These are phyloP conservation scores for Barnettozyma vustinii DNA, from an alignment of 805 yeast genomes.

Conservation along the genomic window DNA sequence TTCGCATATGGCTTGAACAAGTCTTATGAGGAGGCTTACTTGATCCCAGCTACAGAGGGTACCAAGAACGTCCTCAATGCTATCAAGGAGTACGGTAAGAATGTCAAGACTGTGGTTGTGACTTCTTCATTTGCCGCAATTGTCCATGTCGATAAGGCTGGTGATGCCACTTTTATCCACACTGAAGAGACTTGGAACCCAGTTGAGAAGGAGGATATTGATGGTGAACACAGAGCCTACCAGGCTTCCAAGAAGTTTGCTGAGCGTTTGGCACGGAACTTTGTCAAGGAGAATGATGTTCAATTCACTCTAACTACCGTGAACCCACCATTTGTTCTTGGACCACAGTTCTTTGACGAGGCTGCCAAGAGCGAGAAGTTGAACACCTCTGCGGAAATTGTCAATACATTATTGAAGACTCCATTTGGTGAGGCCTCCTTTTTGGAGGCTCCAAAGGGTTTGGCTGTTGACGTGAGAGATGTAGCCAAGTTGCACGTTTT, in stretches of 20 bases:
- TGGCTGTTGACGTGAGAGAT: slow-evolving; percentile 39
- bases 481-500: slow-evolving; percentile 41
- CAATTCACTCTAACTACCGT: slow-evolving; percentile 41
- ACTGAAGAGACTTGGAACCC: slow-evolving; percentile 50
- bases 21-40: slow-evolving; percentile 42
- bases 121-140: slow-evolving; percentile 51
- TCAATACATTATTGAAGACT: slow-evolving; percentile 27
- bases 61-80: slow-evolving; percentile 49
- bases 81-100: slow-evolving; percentile 34
- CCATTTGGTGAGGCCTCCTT: slow-evolving; percentile 26
- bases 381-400: slow-evolving; percentile 39
- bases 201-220: slow-evolving; percentile 43
- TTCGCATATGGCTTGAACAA: slow-evolving; percentile 39
- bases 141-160: slow-evolving; percentile 30
- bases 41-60: slow-evolving; percentile 53
- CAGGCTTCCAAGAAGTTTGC: slow-evolving; percentile 59
- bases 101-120: slow-evolving; percentile 42
- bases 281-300: slow-evolving; percentile 31
- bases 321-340: slow-evolving; percentile 54
- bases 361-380: slow-evolving; percentile 33
- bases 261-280: slow-evolving; percentile 57
- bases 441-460: slow-evolving; percentile 13
- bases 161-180: slow-evolving; percentile 30
- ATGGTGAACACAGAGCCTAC: slow-evolving; percentile 39
- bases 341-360: slow-evolving; percentile 52